Evolutionary conservation across 2,329 filamentous ascomycete species (phyloP).

Genomic region (Cytospora chrysosperma): DNA sequence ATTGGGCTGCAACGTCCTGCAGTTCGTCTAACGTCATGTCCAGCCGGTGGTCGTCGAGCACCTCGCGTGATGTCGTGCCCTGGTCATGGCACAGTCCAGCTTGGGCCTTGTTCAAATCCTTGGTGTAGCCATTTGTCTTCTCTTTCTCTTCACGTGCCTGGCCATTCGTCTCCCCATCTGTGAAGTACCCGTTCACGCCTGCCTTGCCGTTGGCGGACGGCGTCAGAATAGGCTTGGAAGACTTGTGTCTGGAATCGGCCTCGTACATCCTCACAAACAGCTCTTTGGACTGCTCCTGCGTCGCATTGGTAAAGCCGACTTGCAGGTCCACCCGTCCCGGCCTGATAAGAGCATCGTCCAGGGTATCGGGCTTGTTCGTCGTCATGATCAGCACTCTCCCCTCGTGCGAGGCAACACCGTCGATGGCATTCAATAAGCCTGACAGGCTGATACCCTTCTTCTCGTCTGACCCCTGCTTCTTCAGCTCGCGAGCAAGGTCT

Average conservation of each 20-base stretch:
- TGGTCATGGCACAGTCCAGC: background rate
- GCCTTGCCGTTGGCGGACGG: background rate
- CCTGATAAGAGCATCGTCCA: slow-evolving; percentile 72
- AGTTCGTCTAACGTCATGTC: slow-evolving; percentile 42
- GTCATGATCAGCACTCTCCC: slow-evolving; percentile 81
- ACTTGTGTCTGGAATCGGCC: slow-evolving; percentile 35
- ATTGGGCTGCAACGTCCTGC: slow-evolving; percentile 44
- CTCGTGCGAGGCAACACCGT: slow-evolving; percentile 77
- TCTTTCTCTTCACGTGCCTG: background rate
- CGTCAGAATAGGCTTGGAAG: slow-evolving; percentile 3
- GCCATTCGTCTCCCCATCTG: background rate
- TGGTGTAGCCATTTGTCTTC: background rate
- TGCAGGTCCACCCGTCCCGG: slow-evolving; percentile 67
- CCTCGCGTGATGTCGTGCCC: slow-evolving; percentile 15
- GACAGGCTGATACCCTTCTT: slow-evolving; percentile 67
- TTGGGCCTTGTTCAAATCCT: background rate
- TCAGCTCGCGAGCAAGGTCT: slow-evolving; percentile 44
- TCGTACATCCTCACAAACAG: slow-evolving; percentile 64
- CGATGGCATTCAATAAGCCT: slow-evolving; percentile 79
- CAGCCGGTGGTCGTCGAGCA: slow-evolving; percentile 19
- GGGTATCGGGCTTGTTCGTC: slow-evolving; percentile 70
- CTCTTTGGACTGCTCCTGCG: slow-evolving; percentile 52
- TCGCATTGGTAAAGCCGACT: slow-evolving; percentile 49
- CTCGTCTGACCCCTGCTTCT: slow-evolving; percentile 40
- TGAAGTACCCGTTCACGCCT: background rate